A percentile compares a stretch with the other conserved stretches of the same genome.
Conservation (phyloP, 257 asterid species). For the Lycium ferocissimum region DNA sequence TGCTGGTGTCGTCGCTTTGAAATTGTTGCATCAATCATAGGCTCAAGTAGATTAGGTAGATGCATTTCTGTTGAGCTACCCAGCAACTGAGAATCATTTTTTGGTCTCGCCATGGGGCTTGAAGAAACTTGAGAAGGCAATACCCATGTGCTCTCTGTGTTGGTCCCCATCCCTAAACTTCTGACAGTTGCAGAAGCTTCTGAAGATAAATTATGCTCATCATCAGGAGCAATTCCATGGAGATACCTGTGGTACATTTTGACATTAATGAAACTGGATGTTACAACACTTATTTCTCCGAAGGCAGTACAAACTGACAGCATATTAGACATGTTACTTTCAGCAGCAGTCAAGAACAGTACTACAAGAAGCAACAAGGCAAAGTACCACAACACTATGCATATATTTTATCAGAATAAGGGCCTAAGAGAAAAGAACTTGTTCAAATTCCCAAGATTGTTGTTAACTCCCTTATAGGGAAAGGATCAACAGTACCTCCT, state of each 20-base stretch:
- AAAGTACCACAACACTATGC: background rate
- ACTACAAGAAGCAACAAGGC: background rate
- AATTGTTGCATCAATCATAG: conserved; percentile 48
- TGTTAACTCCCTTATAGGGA: background rate
- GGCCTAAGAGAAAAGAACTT: too few relatives aligned
- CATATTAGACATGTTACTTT: background rate
- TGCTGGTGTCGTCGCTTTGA: conserved; percentile 72
- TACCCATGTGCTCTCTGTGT: conserved; percentile 63
- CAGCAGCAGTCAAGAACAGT: background rate
- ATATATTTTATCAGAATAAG: too few relatives aligned
- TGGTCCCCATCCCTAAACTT: conserved; percentile 64
- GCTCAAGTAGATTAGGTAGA: conserved; percentile 53
- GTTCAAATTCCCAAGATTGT: background rate
- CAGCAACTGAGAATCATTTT: conserved; percentile 55
- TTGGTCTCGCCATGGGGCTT: conserved; percentile 55
- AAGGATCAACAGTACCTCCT: background rate
- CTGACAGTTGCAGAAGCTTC: conserved; percentile 65
- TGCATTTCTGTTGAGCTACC: conserved; percentile 57
- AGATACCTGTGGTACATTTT: conserved; percentile 56
- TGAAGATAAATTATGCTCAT: conserved; percentile 58
- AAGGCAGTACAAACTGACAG: background rate
- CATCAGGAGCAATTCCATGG: conserved; percentile 60
- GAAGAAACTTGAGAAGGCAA: conserved; percentile 71
- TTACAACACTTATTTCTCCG: background rate
- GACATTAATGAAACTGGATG: conserved; percentile 23